A percentile compares a stretch with the other conserved stretches of the same genome.
Evolutionary conservation across 31 red algal species (phyloP).

Genomic region (Porphyra umbilicalis): DNA sequence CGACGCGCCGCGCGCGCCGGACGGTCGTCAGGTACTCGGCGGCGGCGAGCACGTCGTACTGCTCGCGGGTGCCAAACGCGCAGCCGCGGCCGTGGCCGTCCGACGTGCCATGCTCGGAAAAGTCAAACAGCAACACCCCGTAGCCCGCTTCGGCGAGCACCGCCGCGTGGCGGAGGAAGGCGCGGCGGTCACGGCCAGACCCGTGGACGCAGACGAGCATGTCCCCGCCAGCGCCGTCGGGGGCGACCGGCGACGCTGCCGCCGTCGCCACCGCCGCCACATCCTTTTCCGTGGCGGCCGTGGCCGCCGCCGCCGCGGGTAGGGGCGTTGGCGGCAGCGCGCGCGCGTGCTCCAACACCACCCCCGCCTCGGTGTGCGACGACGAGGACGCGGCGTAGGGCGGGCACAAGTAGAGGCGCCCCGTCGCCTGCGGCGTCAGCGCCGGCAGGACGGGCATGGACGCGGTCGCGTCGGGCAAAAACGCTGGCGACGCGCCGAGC

Average conservation of each 20-base stretch:
- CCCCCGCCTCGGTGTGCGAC: neutral
- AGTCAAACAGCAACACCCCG: slow-evolving; percentile 79
- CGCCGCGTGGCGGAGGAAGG: slow-evolving; percentile 69
- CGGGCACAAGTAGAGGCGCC: neutral
- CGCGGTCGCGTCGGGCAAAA: neutral
- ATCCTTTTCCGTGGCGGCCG: neutral
- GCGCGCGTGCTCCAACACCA: neutral
- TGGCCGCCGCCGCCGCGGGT: neutral
- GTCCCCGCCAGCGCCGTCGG: neutral
- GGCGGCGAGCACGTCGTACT: slow-evolving; percentile 80
- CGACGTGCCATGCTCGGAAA: slow-evolving; percentile 81
- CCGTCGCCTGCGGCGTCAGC: neutral
- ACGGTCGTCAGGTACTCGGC: slow-evolving; percentile 36
- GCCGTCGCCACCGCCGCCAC: neutral
- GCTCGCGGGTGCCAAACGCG: slow-evolving; percentile 62
- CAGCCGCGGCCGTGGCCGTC: slow-evolving; percentile 30
- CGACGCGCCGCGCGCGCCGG: slow-evolving; percentile 25
- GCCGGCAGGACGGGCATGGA: neutral
- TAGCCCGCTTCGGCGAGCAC: slow-evolving; percentile 39
- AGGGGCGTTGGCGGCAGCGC: neutral
- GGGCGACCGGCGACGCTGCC: no score
- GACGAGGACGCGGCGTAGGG: neutral
- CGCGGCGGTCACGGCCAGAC: slow-evolving; percentile 81
- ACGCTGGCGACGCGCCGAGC: neutral
- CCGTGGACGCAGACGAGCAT: slow-evolving; percentile 87